Evolutionary conservation across 257 asterid genomes (phyloP), one percentile per base, ranked within the genome.

Genomic region (Ligustrum vulgare): DNA sequence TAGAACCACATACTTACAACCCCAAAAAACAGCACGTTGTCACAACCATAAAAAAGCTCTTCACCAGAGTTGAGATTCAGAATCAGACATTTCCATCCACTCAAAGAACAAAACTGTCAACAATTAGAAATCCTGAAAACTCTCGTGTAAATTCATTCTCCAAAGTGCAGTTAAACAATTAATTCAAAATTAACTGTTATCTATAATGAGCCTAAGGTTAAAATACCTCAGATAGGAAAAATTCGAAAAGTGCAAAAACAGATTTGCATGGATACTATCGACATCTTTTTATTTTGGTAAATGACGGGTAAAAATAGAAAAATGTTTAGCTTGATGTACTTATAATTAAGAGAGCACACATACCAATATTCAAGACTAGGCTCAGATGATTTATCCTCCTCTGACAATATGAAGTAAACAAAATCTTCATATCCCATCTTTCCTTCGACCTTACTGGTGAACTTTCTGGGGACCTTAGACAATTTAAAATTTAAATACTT

Each of bases 381-480:
- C 81, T 91, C 98, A 16, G 98, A 95, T 74, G 98, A 84, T 85
- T 95, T 95, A 86, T 93, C 98, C 86, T 95, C 99, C 88, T 95
- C 99, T 16, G 99, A 93, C 89, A 95, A 87, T 79, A 95, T 95
- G 89, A 95, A 95, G 80, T 95, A 91, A 64, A 93, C 97, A 58
- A 95, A 95, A 85, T 95, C 98, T 91, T 95, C 99, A 84, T 95
- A 95, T 70, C 97, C 98, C 99, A 95, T 95, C 91, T 93, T 95
- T 75, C 99, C 99, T 82, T 95, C 98, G 84, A 91, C 97, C 87
- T 91, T 95, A 83, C 98, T 85, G 70, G 98, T 91, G 94, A 95
- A 95, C 91, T 90, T 93, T 90, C 98, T 88, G 34, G 98, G 93
- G 66, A 95, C 96, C 99, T 95, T 79, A 66, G 69, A 81, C 80